Evolutionary conservation across 1,139 yeast genomes (phyloP).

Genomic region (Ogataea hybrid): DNA sequence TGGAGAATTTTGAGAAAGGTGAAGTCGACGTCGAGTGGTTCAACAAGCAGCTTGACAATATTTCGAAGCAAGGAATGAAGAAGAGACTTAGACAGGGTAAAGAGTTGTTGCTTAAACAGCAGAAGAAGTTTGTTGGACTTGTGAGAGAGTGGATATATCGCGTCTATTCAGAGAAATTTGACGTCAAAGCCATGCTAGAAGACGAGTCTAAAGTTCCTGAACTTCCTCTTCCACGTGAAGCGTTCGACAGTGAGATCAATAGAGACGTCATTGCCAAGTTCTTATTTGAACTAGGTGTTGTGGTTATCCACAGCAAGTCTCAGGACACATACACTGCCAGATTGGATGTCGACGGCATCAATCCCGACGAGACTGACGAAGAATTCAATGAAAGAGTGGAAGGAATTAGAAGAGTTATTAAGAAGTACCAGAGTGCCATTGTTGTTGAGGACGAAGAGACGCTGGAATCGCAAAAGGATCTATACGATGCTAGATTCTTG

Average conservation of each 20-base stretch:
- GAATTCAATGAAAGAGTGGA: conserved; percentile 52
- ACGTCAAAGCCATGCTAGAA: conserved; percentile 33
- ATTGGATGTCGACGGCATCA: conserved; percentile 73
- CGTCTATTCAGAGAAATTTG: conserved; percentile 33
- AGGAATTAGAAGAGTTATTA: conserved; percentile 46
- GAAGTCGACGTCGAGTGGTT: conserved; percentile 93
- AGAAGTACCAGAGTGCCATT: conserved; percentile 71
- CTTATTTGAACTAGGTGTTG: conserved; percentile 64
- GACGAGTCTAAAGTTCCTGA: conserved; percentile 47
- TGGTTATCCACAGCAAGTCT: conserved; percentile 60
- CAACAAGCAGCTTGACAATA: conserved; percentile 75
- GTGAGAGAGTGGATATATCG: conserved; percentile 71
- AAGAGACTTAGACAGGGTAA: conserved; percentile 67
- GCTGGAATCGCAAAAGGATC: conserved; percentile 57
- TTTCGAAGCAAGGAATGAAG: conserved; percentile 70
- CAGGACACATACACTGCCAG: conserved; percentile 53
- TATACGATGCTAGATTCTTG: conserved; percentile 72
- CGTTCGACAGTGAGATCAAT: conserved; percentile 45
- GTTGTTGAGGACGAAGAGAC: conserved; percentile 60
- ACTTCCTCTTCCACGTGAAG: conserved; percentile 46
- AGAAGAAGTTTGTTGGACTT: conserved; percentile 60
- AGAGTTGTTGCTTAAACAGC: conserved; percentile 65
- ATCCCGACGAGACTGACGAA: conserved; percentile 60
- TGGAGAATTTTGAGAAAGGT: conserved; percentile 75
- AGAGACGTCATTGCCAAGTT: conserved; percentile 59